Conservation (phyloP, 176 grass and related monocot species). For the Raddia distichophylla region DNA sequence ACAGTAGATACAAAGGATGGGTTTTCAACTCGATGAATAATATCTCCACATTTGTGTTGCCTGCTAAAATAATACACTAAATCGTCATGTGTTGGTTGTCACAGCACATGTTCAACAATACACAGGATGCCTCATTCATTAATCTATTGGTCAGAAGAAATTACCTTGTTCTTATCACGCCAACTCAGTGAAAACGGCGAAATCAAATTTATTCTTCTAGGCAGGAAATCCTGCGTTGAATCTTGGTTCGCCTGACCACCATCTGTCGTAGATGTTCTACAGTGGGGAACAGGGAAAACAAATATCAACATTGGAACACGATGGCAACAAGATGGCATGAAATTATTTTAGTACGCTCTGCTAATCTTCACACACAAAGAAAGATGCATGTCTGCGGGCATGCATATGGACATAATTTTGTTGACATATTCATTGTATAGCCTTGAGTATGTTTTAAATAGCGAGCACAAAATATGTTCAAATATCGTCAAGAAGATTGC, state of each 20-base stretch:
- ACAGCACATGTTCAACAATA: constrained; percentile 1
- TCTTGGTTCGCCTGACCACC: constrained; percentile 53
- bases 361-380: not conserved
- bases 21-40: not conserved
- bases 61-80: not conserved
- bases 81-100: not conserved
- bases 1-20: not conserved
- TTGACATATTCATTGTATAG: constrained; percentile 6
- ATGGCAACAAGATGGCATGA: constrained; percentile 1
- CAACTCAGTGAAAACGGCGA: constrained; percentile 79
- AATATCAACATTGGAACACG: constrained; percentile 31
- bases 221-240: constrained; percentile 72
- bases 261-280: constrained; percentile 64
- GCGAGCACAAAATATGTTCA: constrained; percentile 10
- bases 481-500: constrained; percentile 13
- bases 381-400: too few relatives aligned
- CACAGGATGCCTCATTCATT: not conserved
- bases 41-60: constrained; percentile 8
- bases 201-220: constrained; percentile 94
- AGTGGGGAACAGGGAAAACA: constrained; percentile 27
- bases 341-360: constrained; percentile 19
- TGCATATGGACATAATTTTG: not conserved
- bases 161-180: constrained; percentile 98
- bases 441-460: constrained; percentile 20
- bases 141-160: constrained; percentile 25